A percentile compares a stretch with the other conserved stretches of the same genome.
These are phyloP conservation scores for Sporodiniella umbellata DNA, from an alignment of 371 early-diverging fungal species.

Conservation along the genomic window DNA sequence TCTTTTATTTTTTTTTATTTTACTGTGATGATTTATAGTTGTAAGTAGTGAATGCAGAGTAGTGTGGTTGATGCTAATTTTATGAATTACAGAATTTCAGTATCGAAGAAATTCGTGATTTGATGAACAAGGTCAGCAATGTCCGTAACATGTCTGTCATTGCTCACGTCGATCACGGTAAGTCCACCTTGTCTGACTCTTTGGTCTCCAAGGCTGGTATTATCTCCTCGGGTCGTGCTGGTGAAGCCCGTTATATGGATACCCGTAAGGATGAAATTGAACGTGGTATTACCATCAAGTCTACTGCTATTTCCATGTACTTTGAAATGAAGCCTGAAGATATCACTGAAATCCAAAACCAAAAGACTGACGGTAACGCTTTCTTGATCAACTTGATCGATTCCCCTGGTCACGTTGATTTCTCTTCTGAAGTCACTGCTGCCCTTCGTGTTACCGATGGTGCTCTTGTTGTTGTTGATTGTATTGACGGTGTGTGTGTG, in stretches of 20 bases:
- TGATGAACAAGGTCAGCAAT: slow-evolving; percentile 73
- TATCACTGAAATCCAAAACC: neutral
- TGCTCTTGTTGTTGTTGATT: slow-evolving; percentile 1
- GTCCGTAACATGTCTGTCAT: slow-evolving; percentile 99
- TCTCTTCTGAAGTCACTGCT: slow-evolving; percentile 1
- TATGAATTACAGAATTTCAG: slow-evolving; percentile 41
- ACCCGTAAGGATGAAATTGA: slow-evolving; percentile 28
- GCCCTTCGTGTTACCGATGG: slow-evolving; percentile 1
- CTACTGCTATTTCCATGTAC: slow-evolving; percentile 1
- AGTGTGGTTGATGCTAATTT: too few species aligned
- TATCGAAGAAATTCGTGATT: slow-evolving; percentile 40
- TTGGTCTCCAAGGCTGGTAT: slow-evolving; percentile 29
- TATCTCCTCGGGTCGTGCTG: neutral
- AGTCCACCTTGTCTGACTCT: slow-evolving; percentile 92
- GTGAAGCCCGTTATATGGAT: slow-evolving; percentile 1
- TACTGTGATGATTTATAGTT: too few species aligned
- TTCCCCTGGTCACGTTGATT: slow-evolving; percentile 1
- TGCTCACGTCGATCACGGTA: slow-evolving; percentile 99
- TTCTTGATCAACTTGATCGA: slow-evolving; percentile 1
- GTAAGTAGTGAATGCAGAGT: too few species aligned
- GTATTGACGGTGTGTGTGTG: neutral
- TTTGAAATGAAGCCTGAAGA: neutral
- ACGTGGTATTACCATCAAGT: neutral
- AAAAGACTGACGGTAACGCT: neutral
- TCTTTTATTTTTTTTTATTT: too few species aligned